These are phyloP conservation scores for Aureobasidium subglaciale DNA, from an alignment of 2,329 filamentous ascomycete species.

Conservation along the genomic window DNA sequence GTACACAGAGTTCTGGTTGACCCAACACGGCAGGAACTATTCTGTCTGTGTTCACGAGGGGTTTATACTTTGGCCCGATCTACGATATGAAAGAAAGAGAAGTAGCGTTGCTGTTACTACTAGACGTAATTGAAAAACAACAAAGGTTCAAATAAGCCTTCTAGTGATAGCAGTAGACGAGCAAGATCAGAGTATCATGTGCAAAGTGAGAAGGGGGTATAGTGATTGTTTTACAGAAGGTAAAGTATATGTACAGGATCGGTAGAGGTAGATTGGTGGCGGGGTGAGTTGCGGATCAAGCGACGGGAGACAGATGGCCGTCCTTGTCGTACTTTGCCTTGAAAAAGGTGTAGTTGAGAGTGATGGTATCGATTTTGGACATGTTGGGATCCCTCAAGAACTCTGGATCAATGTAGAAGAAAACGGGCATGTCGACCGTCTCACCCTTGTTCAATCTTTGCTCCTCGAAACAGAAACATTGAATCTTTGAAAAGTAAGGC, in stretches of 20 bases:
- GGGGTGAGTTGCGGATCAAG: conserved; percentile 29
- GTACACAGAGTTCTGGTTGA: background rate
- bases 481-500: conserved; percentile 98
- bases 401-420: conserved; percentile 97
- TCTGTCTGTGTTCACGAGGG: background rate
- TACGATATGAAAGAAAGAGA: background rate
- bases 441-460: conserved; percentile 91
- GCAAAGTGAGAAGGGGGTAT: background rate
- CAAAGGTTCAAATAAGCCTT: too few relatives aligned
- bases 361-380: conserved; percentile 91
- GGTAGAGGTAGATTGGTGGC: background rate
- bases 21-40: background rate
- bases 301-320: conserved; percentile 57
- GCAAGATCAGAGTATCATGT: background rate
- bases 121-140: background rate
- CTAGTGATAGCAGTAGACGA: too few relatives aligned
- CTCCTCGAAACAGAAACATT: conserved; percentile 98
- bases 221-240: conserved; percentile 7
- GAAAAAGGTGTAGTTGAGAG: conserved; percentile 95
- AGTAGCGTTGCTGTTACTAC: background rate
- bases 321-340: conserved; percentile 84
- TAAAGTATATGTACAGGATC: conserved; percentile 9
- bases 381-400: conserved; percentile 87
- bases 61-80: conserved; percentile 11
- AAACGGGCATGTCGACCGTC: conserved; percentile 98